Conservation (phyloP, 1,139 yeast genomes). For the Diutina siamensis region DNA sequence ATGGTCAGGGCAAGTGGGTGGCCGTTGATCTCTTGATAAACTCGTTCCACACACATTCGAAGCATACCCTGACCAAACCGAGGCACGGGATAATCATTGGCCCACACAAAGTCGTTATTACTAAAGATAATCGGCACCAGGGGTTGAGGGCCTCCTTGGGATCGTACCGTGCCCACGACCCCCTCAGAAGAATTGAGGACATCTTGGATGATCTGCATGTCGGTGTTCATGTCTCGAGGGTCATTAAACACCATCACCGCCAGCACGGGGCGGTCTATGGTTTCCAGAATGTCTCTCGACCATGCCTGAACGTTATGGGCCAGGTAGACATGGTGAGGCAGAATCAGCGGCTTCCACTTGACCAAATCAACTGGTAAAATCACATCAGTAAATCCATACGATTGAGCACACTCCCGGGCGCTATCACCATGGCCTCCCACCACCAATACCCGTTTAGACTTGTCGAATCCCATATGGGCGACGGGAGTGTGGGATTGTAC, state of each 20-base stretch:
- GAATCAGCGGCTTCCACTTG: slow-evolving; percentile 40
- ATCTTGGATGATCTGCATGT: slow-evolving; percentile 69
- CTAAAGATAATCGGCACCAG: slow-evolving; percentile 74
- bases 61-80: slow-evolving; percentile 93
- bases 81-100: slow-evolving; percentile 68
- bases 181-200: slow-evolving; percentile 58
- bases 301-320: slow-evolving; percentile 33
- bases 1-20: slow-evolving; percentile 42
- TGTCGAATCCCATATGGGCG: slow-evolving; percentile 35
- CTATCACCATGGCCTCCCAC: slow-evolving; percentile 75
- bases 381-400: slow-evolving; percentile 75
- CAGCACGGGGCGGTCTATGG: slow-evolving; percentile 40
- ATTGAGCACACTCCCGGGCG: slow-evolving; percentile 58
- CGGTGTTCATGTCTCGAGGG: slow-evolving; percentile 84
- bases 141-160: slow-evolving; percentile 27
- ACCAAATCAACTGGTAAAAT: slow-evolving; percentile 69
- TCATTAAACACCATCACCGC: slow-evolving; percentile 84
- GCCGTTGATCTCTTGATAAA: slow-evolving; percentile 48
- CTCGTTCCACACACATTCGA: slow-evolving; percentile 48
- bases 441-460: slow-evolving; percentile 55
- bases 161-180: slow-evolving; percentile 48
- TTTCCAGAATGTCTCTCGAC: slow-evolving; percentile 21
- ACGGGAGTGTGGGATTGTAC: slow-evolving; percentile 92
- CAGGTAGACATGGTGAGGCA: slow-evolving; percentile 62
- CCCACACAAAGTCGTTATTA: slow-evolving; percentile 84